These are phyloP conservation scores for Prunus padus DNA, from an alignment of 306 rosid genomes.

Conservation along the genomic window DNA sequence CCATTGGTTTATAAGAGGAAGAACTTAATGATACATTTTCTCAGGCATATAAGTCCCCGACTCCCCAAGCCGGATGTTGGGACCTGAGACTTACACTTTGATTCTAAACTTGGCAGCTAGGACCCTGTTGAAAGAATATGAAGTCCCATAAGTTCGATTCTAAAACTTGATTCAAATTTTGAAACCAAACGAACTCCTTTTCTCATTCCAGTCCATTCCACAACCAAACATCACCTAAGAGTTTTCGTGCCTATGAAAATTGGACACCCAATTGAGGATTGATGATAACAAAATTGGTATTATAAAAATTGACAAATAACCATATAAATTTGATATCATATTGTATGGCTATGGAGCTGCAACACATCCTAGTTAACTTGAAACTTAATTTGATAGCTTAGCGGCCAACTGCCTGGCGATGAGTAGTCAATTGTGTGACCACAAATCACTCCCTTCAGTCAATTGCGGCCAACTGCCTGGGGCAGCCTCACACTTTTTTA, in stretches of 20 bases:
- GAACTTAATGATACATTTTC: background rate
- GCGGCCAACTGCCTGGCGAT: background rate
- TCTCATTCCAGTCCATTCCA: too few relatives aligned
- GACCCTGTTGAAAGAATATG: too few relatives aligned
- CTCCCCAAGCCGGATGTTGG: background rate
- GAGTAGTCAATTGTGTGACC: slow-evolving; percentile 11
- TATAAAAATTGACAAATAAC: background rate
- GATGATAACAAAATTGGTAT: background rate
- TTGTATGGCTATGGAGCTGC: background rate
- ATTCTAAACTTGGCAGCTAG: background rate
- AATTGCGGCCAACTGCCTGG: too few relatives aligned
- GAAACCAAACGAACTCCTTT: too few relatives aligned
- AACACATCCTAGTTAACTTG: background rate
- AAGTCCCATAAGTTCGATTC: too few relatives aligned
- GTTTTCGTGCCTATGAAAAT: background rate
- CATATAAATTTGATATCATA: background rate
- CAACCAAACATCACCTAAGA: background rate
- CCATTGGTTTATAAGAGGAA: too few relatives aligned
- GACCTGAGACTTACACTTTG: background rate
- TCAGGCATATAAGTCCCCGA: background rate
- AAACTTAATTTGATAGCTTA: background rate
- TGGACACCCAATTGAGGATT: background rate
- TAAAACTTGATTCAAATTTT: too few relatives aligned
- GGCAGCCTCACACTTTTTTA: slow-evolving; percentile 4
- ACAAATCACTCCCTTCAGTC: slow-evolving; percentile 3